phyloP scores from a whole-genome alignment of 441 rosid genomes.

The Erysimum pusillum region DNA sequence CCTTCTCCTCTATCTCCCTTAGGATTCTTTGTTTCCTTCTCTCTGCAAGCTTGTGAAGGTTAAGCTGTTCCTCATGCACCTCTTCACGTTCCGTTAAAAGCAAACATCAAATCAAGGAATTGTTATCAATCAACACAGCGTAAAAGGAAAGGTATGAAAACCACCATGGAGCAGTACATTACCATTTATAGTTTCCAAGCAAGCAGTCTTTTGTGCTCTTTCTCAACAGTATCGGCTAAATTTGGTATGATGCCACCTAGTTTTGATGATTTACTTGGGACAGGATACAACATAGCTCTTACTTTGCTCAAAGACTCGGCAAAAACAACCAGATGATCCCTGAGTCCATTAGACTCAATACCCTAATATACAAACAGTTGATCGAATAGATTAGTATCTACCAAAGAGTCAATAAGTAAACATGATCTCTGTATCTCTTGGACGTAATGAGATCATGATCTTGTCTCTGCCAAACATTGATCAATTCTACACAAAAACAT shows the following conservation, averaged over 20 bases:
- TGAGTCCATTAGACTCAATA: slow-evolving; percentile 87
- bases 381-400: background rate
- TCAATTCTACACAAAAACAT: slow-evolving; percentile 65
- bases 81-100: slow-evolving; percentile 86
- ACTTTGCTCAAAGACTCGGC: slow-evolving; percentile 86
- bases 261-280: slow-evolving; percentile 74
- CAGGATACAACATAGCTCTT: slow-evolving; percentile 76
- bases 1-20: slow-evolving; percentile 88
- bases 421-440: slow-evolving; percentile 92
- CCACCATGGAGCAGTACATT: slow-evolving; percentile 26
- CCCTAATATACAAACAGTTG: slow-evolving; percentile 47
- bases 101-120: slow-evolving; percentile 23
- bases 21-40: slow-evolving; percentile 82
- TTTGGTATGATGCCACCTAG: slow-evolving; percentile 75
- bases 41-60: slow-evolving; percentile 74
- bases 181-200: slow-evolving; percentile 96
- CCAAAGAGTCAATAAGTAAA: slow-evolving; percentile 47
- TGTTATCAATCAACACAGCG: background rate
- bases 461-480: slow-evolving; percentile 98
- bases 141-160: slow-evolving; percentile 11
- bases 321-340: slow-evolving; percentile 71
- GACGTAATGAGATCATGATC: slow-evolving; percentile 95
- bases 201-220: slow-evolving; percentile 93
- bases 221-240: slow-evolving; percentile 82
- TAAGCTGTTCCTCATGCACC: slow-evolving; percentile 80